Evolutionary conservation across 2,329 filamentous ascomycete species (phyloP).

Genomic region (Fusarium sp.): DNA sequence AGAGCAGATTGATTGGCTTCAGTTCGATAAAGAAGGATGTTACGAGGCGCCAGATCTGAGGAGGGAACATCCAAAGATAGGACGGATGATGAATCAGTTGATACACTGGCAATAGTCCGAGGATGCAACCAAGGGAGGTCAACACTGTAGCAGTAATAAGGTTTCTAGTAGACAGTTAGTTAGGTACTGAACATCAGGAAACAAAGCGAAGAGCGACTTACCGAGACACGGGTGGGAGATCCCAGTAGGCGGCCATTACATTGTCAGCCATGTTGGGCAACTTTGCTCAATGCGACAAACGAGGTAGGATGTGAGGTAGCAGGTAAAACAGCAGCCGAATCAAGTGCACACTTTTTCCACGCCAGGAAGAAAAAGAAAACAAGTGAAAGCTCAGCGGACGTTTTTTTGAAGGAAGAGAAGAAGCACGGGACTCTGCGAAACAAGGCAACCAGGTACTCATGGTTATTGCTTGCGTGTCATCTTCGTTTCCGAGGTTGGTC

Average conservation of each 20-base stretch:
- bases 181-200: background rate
- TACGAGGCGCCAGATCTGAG: slow-evolving; percentile 57
- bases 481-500: slow-evolving; percentile 41
- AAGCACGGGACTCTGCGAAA: slow-evolving; percentile 36
- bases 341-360: slow-evolving; percentile 11
- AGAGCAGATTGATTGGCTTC: slow-evolving; percentile 62
- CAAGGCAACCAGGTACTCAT: slow-evolving; percentile 48
- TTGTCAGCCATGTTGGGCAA: slow-evolving; percentile 50
- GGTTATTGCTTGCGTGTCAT: slow-evolving; percentile 51
- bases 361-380: slow-evolving; percentile 4
- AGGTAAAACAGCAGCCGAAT: slow-evolving; percentile 29
- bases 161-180: slow-evolving; percentile 63
- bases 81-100: slow-evolving; percentile 65
- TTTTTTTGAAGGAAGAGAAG: slow-evolving; percentile 37
- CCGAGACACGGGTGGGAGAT: slow-evolving; percentile 56
- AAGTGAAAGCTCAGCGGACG: slow-evolving; percentile 7
- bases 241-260: slow-evolving; percentile 52
- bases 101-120: slow-evolving; percentile 61
- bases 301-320: slow-evolving; percentile 2
- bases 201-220: slow-evolving; percentile 40
- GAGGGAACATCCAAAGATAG: slow-evolving; percentile 63
- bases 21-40: slow-evolving; percentile 57
- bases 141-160: slow-evolving; percentile 70
- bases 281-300: slow-evolving; percentile 45
- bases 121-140: slow-evolving; percentile 69